phyloP scores from a whole-genome alignment of 345 rosid species.

The Noccaea bulbosa region DNA sequence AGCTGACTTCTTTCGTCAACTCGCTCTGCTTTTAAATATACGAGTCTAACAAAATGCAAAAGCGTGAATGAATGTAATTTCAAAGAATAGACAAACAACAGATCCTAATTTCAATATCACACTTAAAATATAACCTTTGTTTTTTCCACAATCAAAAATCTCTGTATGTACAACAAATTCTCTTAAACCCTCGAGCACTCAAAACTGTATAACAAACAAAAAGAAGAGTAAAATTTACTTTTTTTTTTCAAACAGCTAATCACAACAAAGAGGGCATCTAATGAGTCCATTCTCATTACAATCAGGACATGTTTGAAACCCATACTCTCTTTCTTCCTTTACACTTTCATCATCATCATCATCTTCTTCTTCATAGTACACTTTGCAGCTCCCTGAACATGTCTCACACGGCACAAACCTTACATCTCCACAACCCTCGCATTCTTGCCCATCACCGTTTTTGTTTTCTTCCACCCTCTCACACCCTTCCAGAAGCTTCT shows the following conservation, averaged over 20 bases:
- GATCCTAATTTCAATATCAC: constrained; percentile 6
- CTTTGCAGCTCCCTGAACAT: constrained; percentile 91
- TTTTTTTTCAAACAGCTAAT: constrained; percentile 32
- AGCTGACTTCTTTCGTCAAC: constrained; percentile 9
- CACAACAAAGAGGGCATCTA: constrained; percentile 78
- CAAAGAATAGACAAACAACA: constrained; percentile 18
- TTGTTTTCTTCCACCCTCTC: constrained; percentile 50
- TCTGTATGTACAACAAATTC: constrained; percentile 37
- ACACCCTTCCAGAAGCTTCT: constrained; percentile 60
- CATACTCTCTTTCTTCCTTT: constrained; percentile 50
- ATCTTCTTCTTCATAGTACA: constrained; percentile 55
- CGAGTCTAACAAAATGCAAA: constrained; percentile 3
- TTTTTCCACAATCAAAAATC: constrained; percentile 18
- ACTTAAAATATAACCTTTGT: background rate
- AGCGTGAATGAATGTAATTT: constrained; percentile 21
- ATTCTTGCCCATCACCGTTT: constrained; percentile 47
- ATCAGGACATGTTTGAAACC: constrained; percentile 85
- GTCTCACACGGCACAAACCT: constrained; percentile 94
- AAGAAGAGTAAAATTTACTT: background rate
- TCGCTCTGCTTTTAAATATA: background rate
- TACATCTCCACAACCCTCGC: constrained; percentile 89
- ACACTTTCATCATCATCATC: constrained; percentile 42
- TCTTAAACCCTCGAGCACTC: constrained; percentile 19
- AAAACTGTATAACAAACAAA: constrained; percentile 21
- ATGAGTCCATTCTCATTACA: constrained; percentile 94